Percentiles rank a stretch among this genome's conserved stretches.
phyloP scores from a whole-genome alignment of 1,139 yeast genomes.

The Yamadazyma epiphylla region DNA sequence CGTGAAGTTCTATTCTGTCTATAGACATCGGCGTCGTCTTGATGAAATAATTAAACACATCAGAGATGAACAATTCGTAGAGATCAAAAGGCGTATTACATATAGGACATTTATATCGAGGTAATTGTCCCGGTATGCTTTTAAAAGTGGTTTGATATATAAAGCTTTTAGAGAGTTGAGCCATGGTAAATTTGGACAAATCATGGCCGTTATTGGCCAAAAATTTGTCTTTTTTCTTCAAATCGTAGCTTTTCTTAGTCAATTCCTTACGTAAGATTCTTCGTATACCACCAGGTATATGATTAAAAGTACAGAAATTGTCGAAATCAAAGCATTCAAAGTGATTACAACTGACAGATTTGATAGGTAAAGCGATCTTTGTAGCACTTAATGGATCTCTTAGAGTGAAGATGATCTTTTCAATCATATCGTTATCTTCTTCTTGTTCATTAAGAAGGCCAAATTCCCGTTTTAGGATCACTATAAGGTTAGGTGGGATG shows the following conservation, averaged over 20 bases:
- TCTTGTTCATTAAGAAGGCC: slow-evolving; percentile 16
- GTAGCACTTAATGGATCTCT: slow-evolving; percentile 35
- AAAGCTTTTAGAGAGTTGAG: slow-evolving; percentile 8
- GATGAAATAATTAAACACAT: slow-evolving; percentile 40
- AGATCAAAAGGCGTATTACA: slow-evolving; percentile 36
- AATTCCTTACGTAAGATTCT: slow-evolving; percentile 25
- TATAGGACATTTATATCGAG: slow-evolving; percentile 37
- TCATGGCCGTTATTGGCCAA: slow-evolving; percentile 2
- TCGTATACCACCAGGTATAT: slow-evolving; percentile 28
- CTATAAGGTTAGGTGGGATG: slow-evolving; percentile 23
- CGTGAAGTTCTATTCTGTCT: slow-evolving; percentile 34
- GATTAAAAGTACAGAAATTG: slow-evolving; percentile 38
- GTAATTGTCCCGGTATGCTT: slow-evolving; percentile 15
- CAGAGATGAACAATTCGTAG: slow-evolving; percentile 35
- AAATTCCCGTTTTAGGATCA: slow-evolving; percentile 20
- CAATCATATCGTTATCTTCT: slow-evolving; percentile 25
- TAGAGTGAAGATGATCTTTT: slow-evolving; percentile 24
- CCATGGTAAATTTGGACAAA: slow-evolving; percentile 2
- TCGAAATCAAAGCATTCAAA: slow-evolving; percentile 48
- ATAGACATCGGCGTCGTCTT: slow-evolving; percentile 35
- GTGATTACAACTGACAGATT: slow-evolving; percentile 34
- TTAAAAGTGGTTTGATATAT: slow-evolving; percentile 10
- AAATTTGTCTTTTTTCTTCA: slow-evolving; percentile 16
- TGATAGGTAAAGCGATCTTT: slow-evolving; percentile 38
- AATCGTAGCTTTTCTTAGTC: slow-evolving; percentile 21